phyloP scores from a whole-genome alignment of 306 rosid genomes.

The Astragalus glycyphyllos region DNA sequence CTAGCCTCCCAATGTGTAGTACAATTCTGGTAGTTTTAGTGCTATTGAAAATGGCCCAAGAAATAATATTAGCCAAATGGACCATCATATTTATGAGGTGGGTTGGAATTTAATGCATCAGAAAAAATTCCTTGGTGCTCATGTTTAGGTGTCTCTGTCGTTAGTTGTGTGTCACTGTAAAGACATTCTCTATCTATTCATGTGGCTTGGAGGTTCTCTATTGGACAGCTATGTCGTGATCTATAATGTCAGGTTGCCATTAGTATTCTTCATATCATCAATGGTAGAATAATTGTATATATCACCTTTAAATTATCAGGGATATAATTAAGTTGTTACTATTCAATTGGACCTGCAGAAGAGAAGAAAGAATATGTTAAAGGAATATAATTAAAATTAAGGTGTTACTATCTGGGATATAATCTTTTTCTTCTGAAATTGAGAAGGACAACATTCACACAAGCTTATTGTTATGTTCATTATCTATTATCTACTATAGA shows the following conservation, averaged over 20 bases:
- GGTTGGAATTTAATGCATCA: constrained; percentile 49
- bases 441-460: too few relatives aligned
- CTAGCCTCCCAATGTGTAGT: too few relatives aligned
- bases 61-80: constrained; percentile 43
- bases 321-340: neutral
- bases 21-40: too few relatives aligned
- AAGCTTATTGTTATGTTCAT: too few relatives aligned
- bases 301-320: neutral
- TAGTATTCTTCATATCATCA: constrained; percentile 9
- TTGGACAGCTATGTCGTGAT: constrained; percentile 35
- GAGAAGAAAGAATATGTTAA: neutral
- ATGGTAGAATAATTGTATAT: constrained; percentile 23
- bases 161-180: constrained; percentile 48
- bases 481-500: too few relatives aligned
- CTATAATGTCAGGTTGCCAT: constrained; percentile 12
- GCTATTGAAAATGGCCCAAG: neutral
- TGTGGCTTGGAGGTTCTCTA: constrained; percentile 34
- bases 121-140: constrained; percentile 44
- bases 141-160: constrained; percentile 29
- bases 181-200: constrained; percentile 55
- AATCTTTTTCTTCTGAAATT: too few relatives aligned
- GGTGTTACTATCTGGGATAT: too few relatives aligned
- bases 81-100: constrained; percentile 54
- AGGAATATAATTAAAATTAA: neutral
- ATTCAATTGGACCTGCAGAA: neutral